Evolutionary conservation across 768 basidiomycete species (phyloP), one percentile per base, ranked within the genome.

Genomic region (Sistotremastrum niveocremeum): DNA sequence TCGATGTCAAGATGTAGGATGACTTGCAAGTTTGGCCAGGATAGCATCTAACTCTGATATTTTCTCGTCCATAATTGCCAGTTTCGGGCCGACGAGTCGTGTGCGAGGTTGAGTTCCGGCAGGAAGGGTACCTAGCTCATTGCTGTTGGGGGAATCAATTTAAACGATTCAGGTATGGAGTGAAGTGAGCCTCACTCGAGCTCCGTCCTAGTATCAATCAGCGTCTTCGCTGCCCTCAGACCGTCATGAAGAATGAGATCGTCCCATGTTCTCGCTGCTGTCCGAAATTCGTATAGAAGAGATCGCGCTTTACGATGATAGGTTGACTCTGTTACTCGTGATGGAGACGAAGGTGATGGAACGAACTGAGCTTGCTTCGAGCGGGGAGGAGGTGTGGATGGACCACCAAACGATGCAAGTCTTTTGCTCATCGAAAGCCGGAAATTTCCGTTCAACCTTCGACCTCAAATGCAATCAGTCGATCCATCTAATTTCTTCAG

Each of bases 241-340:
- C 89, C 89, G 56, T 93, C 87, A 9, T 80, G 56, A 7, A 83
- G 67, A 1, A 90, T 77, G 39, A 91, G 67, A 52, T 89, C 82
- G 52, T 90, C 83, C 89, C 89, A 94, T 44, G 78, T 83, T 47
- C 74, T 68, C 6, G 81, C 62, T 11, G 74, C 68, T 8, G 66
- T 62, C 2, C 73, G 74, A 10, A 91, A 56, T 53, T 91, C 87
- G 33, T 76, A 77, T 34, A 93, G 61, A 3, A 76, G 62, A 2
- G 76, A 67, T 43, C 84, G 66, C n/a, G 79, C 65, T 66, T 77
- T 86, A 9, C 89, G 76, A 59, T 93, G 89, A 60, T 77, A 78
- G 0, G 86, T 84, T 1, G 85, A 81, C 57, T 91, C 89, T 41
- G 63, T 54, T 7, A 54, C 41, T 29, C 63, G 60, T 12, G 62